A percentile compares a stretch with the other conserved stretches of the same genome.
Evolutionary conservation across 345 rosid genomes (phyloP).

Genomic region (Aquilaria malaccensis): DNA sequence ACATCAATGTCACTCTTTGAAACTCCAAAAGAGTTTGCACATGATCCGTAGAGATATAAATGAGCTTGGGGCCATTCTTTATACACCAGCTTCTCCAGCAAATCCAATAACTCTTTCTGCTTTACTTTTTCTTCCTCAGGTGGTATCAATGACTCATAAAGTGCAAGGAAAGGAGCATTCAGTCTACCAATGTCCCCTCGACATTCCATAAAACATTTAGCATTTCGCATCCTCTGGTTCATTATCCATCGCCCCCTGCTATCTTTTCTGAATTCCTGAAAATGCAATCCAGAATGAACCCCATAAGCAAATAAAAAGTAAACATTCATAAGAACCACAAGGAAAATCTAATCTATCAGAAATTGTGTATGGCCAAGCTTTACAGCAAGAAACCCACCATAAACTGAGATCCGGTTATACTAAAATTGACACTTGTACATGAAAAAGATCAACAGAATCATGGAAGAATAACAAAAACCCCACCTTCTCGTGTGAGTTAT

Average conservation of each 20-base stretch:
- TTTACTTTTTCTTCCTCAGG: conserved; percentile 74
- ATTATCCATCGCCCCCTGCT: conserved; percentile 60
- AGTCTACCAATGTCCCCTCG: conserved; percentile 58
- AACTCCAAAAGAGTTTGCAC: conserved; percentile 93
- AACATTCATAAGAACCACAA: background rate
- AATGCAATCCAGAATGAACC: conserved; percentile 14
- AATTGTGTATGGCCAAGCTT: too few relatives aligned
- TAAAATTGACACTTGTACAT: too few relatives aligned
- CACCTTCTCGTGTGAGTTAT: conserved; percentile 22
- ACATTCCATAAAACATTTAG: conserved; percentile 41
- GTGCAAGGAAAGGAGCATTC: conserved; percentile 46
- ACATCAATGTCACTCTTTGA: conserved; percentile 93
- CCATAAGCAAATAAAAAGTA: conserved; percentile 6
- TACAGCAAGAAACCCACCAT: background rate
- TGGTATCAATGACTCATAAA: conserved; percentile 72
- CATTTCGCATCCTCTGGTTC: conserved; percentile 61
- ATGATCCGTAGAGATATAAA: conserved; percentile 84
- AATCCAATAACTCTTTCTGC: conserved; percentile 65
- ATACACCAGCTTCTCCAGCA: conserved; percentile 61
- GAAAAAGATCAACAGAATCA: background rate
- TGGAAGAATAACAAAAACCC: background rate
- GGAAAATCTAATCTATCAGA: too few relatives aligned
- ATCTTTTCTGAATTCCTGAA: conserved; percentile 81
- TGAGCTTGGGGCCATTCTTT: conserved; percentile 90
- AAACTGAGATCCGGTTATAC: too few relatives aligned